Evolutionary conservation across 2,329 filamentous ascomycete genomes (phyloP), one percentile per base, ranked within the genome.

Genomic region (Aspergillus persii): DNA sequence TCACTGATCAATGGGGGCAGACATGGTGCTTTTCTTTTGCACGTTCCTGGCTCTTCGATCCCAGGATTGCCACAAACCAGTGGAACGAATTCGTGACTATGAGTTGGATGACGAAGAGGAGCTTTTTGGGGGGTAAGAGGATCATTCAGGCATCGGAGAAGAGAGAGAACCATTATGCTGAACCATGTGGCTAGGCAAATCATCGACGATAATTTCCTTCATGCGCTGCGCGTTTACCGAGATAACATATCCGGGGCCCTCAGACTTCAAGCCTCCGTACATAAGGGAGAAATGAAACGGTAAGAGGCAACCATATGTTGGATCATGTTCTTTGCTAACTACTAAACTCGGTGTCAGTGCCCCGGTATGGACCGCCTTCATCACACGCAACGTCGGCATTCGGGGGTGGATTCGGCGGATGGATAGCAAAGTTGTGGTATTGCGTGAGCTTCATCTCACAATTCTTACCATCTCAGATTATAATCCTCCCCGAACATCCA

Each of bases 351-450:
- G 39, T 12, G 1, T 18, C 52, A 80, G 79, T 23, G 81, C 83
- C 2, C 85, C 85, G 0, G 81, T 87, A 57, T 88, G 85, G 85
- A 88, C 84, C 2, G 82, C 82, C 0, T 85, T 85, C 61, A 76
- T 85, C 23, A 82, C 80, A 1, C 71, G 79, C 27, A 78, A 81
- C 56, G 71, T 84, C 36, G 71, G 73, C 30, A 74, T 77, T 54
- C 76, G 71, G 4, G 74, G 72, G 36, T 86, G 84, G 83, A 76
- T 83, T 59, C 77, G 76, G 46, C 72, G 70, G 9, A 64, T 77
- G 1, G 75, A 75, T 1, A 53, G 76, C 1, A 78, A 74, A 44
- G 77, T 78, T 1, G 71, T 85, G 2, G 70, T 81, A 27, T 69
- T 87, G 26, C 75, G 76, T n/a, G 76, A 82, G 50, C 71, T 86